These are phyloP conservation scores for Suillus bovinus DNA, from an alignment of 768 basidiomycete species.

Conservation along the genomic window DNA sequence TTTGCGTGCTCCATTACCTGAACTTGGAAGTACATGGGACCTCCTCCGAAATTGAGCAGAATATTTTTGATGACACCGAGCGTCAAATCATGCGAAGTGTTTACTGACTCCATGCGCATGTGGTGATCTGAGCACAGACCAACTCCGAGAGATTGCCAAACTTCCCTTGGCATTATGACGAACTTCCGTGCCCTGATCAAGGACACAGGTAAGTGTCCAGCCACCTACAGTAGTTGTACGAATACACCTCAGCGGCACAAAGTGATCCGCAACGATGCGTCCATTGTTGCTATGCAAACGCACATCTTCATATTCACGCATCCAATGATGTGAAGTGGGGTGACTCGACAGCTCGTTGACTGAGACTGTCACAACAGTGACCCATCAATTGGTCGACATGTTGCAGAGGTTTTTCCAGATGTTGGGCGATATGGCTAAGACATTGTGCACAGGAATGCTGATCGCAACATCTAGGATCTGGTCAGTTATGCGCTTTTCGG, in stretches of 20 bases:
- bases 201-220: rapidly evolving
- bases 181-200: not conserved
- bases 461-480: too few relatives aligned
- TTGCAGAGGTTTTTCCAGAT: too few relatives aligned
- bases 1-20: rapidly evolving
- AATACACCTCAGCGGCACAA: not conserved
- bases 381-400: too few relatives aligned
- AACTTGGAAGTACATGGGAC: not conserved
- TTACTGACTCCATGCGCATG: not conserved
- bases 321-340: too few relatives aligned
- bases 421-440: too few relatives aligned
- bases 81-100: rapidly evolving
- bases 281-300: too few relatives aligned
- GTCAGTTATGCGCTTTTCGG: too few relatives aligned
- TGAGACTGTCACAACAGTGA: too few relatives aligned
- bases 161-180: rapidly evolving
- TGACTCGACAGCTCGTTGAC: too few relatives aligned
- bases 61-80: not conserved
- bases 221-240: rapidly evolving
- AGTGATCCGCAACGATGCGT: too few relatives aligned
- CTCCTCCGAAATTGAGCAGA: rapidly evolving
- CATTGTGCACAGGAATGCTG: too few relatives aligned
- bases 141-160: not conserved
- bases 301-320: too few relatives aligned
- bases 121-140: not conserved